Percentiles rank a stretch among this genome's conserved stretches.
Evolutionary conservation across 768 basidiomycete genomes (phyloP).

Genomic region (Scleroderma bovista): DNA sequence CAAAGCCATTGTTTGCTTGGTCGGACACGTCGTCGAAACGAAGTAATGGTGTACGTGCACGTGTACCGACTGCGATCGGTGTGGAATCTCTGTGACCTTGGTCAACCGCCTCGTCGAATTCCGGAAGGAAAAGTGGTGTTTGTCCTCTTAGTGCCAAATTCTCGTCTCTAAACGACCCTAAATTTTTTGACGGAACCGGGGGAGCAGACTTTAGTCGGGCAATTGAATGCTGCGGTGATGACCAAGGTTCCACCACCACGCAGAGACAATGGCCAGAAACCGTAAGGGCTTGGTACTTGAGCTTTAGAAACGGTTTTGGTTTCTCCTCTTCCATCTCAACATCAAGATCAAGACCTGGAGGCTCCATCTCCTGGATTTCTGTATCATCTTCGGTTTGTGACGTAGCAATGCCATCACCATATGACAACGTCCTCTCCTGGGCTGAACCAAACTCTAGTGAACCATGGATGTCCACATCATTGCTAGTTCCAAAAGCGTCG

Average conservation of each 20-base stretch:
- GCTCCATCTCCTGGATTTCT: neutral
- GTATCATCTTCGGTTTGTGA: conserved; percentile 1
- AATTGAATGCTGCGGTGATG: conserved; percentile 40
- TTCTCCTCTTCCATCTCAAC: conserved; percentile 58
- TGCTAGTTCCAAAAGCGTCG: conserved; percentile 3
- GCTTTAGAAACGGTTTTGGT: conserved; percentile 61
- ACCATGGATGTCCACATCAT: conserved; percentile 15
- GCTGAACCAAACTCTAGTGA: neutral
- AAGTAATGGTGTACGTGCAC: conserved; percentile 39
- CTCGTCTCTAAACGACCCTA: conserved; percentile 6
- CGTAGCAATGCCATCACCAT: neutral
- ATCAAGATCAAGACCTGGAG: conserved; percentile 35
- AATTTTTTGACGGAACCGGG: conserved; percentile 25
- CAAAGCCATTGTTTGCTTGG: conserved; percentile 29
- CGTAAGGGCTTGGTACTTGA: conserved; percentile 66
- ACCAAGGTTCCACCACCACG: conserved; percentile 81
- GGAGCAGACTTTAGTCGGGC: conserved; percentile 29
- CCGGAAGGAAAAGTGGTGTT: conserved; percentile 75
- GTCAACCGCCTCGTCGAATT: conserved; percentile 40
- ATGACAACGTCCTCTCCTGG: neutral
- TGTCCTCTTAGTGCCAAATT: conserved; percentile 32
- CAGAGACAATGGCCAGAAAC: conserved; percentile 72
- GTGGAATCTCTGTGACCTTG: conserved; percentile 33
- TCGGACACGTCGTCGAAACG: conserved; percentile 31
- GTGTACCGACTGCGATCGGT: conserved; percentile 18